A percentile compares a stretch with the other conserved stretches of the same genome.
Evolutionary conservation across 1,284 basidiomycete genomes (phyloP).

Genomic region (Puccinia triticina): DNA sequence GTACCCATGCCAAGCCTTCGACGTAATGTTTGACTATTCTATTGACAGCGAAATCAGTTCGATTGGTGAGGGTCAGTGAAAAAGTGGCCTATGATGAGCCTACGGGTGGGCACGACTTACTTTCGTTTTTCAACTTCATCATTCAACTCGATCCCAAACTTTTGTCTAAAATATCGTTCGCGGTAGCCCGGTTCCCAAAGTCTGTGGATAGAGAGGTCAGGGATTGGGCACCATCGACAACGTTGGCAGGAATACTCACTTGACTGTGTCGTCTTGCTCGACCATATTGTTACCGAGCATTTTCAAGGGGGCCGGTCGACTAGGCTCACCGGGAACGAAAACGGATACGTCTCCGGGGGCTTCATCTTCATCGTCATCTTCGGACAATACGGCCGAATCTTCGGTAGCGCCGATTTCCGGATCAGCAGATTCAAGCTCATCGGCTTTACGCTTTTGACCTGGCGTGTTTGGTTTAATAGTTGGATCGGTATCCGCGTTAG

Average conservation of each 20-base stretch:
- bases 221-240: not conserved
- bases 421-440: slow-evolving; percentile 61
- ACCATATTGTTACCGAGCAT: slow-evolving; percentile 74
- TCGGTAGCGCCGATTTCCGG: slow-evolving; percentile 33
- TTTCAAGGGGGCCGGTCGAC: slow-evolving; percentile 61
- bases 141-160: slow-evolving; percentile 78
- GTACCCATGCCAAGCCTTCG: slow-evolving; percentile 93
- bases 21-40: slow-evolving; percentile 83
- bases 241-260: slow-evolving; percentile 65
- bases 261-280: slow-evolving; percentile 88
- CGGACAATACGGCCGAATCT: slow-evolving; percentile 41
- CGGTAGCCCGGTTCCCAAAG: slow-evolving; percentile 93
- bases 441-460: slow-evolving; percentile 70
- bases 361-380: slow-evolving; percentile 55
- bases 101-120: slow-evolving; percentile 64
- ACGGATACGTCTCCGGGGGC: slow-evolving; percentile 64
- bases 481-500: slow-evolving; percentile 32
- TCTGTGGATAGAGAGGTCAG: slow-evolving; percentile 62
- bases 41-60: slow-evolving; percentile 23
- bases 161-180: slow-evolving; percentile 91
- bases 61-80: slow-evolving; percentile 50
- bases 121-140: slow-evolving; percentile 75
- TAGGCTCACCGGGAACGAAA: slow-evolving; percentile 62
- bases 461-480: not conserved
- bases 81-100: not conserved